These are phyloP conservation scores for Lizonia empirigonia DNA, from an alignment of 2,329 filamentous ascomycete species.

Conservation along the genomic window DNA sequence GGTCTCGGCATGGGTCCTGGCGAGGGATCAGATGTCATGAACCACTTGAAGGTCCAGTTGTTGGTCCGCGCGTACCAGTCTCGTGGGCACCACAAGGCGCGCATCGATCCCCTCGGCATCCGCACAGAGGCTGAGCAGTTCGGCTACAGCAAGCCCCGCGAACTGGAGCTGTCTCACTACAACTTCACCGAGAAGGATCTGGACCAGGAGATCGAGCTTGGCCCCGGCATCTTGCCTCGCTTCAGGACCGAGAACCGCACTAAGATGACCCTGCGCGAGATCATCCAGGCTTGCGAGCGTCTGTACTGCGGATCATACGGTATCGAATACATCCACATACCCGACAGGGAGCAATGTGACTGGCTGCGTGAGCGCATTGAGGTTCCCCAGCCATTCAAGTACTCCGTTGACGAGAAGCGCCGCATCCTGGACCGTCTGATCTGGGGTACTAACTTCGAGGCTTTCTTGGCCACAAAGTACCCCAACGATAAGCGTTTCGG, in stretches of 20 bases:
- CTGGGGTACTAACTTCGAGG: conserved; percentile 97
- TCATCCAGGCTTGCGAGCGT: conserved; percentile 88
- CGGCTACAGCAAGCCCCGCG: conserved; percentile 85
- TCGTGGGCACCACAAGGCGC: conserved; percentile 96
- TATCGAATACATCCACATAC: conserved; percentile 98
- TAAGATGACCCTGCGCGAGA: conserved; percentile 97
- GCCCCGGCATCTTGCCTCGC: conserved; percentile 90
- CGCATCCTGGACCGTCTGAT: conserved; percentile 96
- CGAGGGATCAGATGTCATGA: conserved; percentile 82
- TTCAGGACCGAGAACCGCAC: conserved; percentile 87
- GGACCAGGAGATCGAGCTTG: conserved; percentile 87
- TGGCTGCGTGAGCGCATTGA: conserved; percentile 96
- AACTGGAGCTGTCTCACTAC: conserved; percentile 92
- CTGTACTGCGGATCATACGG: conserved; percentile 98
- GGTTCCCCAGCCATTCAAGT: conserved; percentile 93
- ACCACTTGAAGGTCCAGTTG: conserved; percentile 97
- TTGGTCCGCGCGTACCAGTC: conserved; percentile 97
- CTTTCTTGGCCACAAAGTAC: conserved; percentile 95
- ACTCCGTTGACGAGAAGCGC: conserved; percentile 97
- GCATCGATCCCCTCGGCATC: conserved; percentile 95
- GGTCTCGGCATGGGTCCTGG: conserved; percentile 69
- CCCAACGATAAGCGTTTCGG: conserved; percentile 99
- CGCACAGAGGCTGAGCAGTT: conserved; percentile 83
- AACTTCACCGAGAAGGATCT: conserved; percentile 94
- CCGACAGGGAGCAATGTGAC: conserved; percentile 95